These are phyloP conservation scores for Cyclocybe aegerita DNA, from an alignment of 768 basidiomycete species.

Conservation along the genomic window DNA sequence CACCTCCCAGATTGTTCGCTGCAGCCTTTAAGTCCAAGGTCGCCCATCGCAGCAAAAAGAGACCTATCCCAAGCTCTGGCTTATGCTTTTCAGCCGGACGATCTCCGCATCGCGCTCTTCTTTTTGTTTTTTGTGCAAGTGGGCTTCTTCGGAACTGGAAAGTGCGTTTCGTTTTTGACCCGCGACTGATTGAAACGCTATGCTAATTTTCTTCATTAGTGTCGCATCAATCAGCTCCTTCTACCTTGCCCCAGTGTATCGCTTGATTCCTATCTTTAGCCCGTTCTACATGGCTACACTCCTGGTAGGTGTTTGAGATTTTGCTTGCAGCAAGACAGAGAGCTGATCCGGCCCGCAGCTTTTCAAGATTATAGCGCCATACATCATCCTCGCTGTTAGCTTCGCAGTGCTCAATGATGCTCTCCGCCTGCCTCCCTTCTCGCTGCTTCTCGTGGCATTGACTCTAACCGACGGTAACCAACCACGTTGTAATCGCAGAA, in stretches of 20 bases:
- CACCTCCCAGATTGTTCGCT: not conserved
- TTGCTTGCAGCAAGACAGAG: not conserved
- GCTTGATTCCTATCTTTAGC: slow-evolving; percentile 81
- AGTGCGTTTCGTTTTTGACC: slow-evolving; percentile 43
- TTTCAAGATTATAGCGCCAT: slow-evolving; percentile 83
- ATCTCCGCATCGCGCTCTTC: slow-evolving; percentile 73
- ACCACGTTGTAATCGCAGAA: not conserved
- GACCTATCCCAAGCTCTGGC: slow-evolving; percentile 5
- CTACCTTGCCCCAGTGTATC: slow-evolving; percentile 86
- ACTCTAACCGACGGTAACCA: slow-evolving; percentile 66
- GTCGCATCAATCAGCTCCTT: slow-evolving; percentile 86
- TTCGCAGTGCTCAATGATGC: slow-evolving; percentile 70
- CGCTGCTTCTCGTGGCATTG: slow-evolving; percentile 75
- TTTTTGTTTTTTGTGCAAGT: slow-evolving; percentile 88
- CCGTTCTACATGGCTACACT: slow-evolving; percentile 82
- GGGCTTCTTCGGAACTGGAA: slow-evolving; percentile 84
- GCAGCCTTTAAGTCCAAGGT: not conserved
- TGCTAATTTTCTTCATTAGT: slow-evolving; percentile 31
- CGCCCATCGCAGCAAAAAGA: slow-evolving; percentile 8
- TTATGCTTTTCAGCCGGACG: slow-evolving; percentile 55
- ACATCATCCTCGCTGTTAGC: slow-evolving; percentile 68
- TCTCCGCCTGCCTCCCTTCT: slow-evolving; percentile 73
- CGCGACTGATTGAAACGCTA: not conserved
- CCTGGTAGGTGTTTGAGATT: slow-evolving; percentile 43
- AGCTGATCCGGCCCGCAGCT: slow-evolving; percentile 38